Evolutionary conservation across 148 eudicot genomes (phyloP).

Genomic region (Selenicereus undatus): DNA sequence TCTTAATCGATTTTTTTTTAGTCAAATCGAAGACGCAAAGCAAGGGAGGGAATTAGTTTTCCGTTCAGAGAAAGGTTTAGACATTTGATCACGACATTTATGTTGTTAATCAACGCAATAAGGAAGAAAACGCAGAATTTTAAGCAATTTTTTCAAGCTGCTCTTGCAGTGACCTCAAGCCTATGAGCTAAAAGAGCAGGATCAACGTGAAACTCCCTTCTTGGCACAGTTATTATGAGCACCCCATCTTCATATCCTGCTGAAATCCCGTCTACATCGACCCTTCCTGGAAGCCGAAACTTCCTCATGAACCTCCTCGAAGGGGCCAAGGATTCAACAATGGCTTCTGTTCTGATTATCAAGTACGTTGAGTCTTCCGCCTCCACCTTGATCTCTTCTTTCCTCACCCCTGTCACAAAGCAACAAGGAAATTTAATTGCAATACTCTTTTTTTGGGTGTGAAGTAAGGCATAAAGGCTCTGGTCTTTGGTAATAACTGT

Average conservation of each 20-base stretch:
- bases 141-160: slow-evolving; percentile 39
- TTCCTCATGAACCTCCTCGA: slow-evolving; percentile 50
- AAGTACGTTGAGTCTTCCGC: slow-evolving; percentile 64
- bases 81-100: background rate
- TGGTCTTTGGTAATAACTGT: no score
- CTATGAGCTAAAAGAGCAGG: slow-evolving; percentile 36
- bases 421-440: background rate
- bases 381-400: slow-evolving; percentile 71
- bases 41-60: background rate
- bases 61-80: background rate
- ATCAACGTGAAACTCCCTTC: slow-evolving; percentile 49
- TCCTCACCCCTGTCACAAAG: slow-evolving; percentile 46
- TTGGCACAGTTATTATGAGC: slow-evolving; percentile 63
- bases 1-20: no score
- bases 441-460: no score
- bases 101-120: no score
- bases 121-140: background rate
- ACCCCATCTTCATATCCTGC: slow-evolving; percentile 68
- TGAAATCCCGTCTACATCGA: slow-evolving; percentile 55
- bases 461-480: no score
- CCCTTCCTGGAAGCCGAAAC: slow-evolving; percentile 53
- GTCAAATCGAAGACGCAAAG: background rate
- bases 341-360: slow-evolving; percentile 48
- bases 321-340: slow-evolving; percentile 21
- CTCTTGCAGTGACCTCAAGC: slow-evolving; percentile 42